These are phyloP conservation scores for Urtica urens DNA, from an alignment of 306 rosid genomes.

Conservation along the genomic window DNA sequence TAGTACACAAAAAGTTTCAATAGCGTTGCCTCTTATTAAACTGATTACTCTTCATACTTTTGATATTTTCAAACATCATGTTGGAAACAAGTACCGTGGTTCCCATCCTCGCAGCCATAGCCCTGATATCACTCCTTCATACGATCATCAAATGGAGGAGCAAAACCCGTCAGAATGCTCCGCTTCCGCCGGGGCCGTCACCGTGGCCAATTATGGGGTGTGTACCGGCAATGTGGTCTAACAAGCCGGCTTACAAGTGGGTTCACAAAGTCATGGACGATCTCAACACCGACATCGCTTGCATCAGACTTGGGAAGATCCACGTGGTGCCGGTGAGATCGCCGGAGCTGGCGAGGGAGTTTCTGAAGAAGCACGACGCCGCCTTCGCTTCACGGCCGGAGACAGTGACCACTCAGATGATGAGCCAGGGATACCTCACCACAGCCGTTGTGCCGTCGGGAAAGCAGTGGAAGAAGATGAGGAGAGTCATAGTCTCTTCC, in stretches of 20 bases:
- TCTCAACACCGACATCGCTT: not conserved
- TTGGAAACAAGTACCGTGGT: too few species aligned
- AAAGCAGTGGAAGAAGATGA: not conserved
- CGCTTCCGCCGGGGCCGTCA: not conserved
- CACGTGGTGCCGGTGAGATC: not conserved
- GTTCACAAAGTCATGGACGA: not conserved
- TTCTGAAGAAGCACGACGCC: not conserved
- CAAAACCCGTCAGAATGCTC: too few species aligned
- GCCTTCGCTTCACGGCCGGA: not conserved
- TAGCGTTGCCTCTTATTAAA: too few species aligned
- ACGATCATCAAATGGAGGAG: too few species aligned
- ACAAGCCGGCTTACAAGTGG: not conserved
- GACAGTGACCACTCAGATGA: not conserved
- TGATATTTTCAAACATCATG: too few species aligned
- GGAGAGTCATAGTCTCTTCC: not conserved
- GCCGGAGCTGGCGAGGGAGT: not conserved
- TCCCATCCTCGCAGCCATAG: too few species aligned
- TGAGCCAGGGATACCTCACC: not conserved
- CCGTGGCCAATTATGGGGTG: not conserved
- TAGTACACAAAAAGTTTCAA: too few species aligned
- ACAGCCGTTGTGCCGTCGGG: not conserved
- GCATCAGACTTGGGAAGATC: not conserved
- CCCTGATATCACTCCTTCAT: too few species aligned
- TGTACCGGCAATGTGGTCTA: not conserved
- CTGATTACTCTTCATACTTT: too few species aligned